Conservation (phyloP, 306 rosid species). For the Datisca glomerata region DNA sequence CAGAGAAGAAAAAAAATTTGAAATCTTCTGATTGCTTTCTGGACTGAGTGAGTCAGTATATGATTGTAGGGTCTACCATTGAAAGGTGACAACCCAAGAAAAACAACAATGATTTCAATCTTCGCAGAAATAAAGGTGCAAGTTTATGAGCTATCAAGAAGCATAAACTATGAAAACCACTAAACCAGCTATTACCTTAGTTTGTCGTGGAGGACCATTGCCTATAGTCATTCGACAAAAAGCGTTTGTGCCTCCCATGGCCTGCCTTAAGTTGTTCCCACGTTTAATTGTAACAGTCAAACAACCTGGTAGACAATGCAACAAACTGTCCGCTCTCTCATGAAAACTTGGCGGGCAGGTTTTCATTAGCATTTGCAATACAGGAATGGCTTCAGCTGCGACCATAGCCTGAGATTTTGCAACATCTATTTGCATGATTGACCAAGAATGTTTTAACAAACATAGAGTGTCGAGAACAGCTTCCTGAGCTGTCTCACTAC, state of each 20-base stretch:
- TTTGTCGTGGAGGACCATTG: slow-evolving; percentile 88
- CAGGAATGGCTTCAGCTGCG: slow-evolving; percentile 97
- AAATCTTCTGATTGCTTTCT: background rate
- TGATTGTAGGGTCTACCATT: background rate
- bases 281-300: slow-evolving; percentile 88
- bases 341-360: slow-evolving; percentile 97
- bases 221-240: slow-evolving; percentile 87
- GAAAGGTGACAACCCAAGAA: background rate
- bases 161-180: background rate
- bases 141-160: background rate
- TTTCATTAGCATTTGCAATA: slow-evolving; percentile 95
- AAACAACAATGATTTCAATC: background rate
- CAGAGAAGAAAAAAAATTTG: background rate
- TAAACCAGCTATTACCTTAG: slow-evolving; percentile 48
- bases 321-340: slow-evolving; percentile 85
- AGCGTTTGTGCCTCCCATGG: slow-evolving; percentile 94
- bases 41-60: too few relatives aligned
- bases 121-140: too few relatives aligned
- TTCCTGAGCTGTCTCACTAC: slow-evolving; percentile 81
- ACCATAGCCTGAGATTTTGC: slow-evolving; percentile 75
- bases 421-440: slow-evolving; percentile 79
- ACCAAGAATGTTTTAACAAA: slow-evolving; percentile 88
- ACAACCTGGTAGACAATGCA: slow-evolving; percentile 97
- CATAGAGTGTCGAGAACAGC: slow-evolving; percentile 72
- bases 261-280: slow-evolving; percentile 86